Percentiles rank a stretch among this genome's conserved stretches.
Conservation (phyloP, 2,329 filamentous ascomycete species). For the Fusarium pseudonygamai region DNA sequence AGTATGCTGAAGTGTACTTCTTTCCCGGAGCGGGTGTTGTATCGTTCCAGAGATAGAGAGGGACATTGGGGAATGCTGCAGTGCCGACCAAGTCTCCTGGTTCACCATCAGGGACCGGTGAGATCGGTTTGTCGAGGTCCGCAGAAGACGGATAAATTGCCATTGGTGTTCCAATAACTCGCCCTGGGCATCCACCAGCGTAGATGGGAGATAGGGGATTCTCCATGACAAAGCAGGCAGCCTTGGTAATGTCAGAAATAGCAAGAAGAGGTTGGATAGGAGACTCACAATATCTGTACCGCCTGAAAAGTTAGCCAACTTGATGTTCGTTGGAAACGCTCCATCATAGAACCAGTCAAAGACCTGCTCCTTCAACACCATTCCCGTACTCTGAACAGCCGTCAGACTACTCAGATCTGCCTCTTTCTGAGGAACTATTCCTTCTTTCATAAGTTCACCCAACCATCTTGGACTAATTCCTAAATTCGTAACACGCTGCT, state of each 20-base stretch:
- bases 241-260: constrained; percentile 45
- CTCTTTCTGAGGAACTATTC: constrained; percentile 68
- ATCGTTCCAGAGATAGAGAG: constrained; percentile 72
- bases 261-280: background rate
- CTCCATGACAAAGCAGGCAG: constrained; percentile 68
- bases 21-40: constrained; percentile 57
- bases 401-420: constrained; percentile 70
- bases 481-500: constrained; percentile 75
- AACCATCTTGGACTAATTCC: constrained; percentile 83
- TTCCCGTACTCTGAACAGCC: constrained; percentile 77
- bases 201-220: constrained; percentile 76
- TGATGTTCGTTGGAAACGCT: constrained; percentile 73
- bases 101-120: constrained; percentile 63
- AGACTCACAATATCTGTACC: constrained; percentile 76
- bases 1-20: constrained; percentile 69
- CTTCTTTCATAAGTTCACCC: constrained; percentile 73
- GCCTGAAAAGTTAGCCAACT: constrained; percentile 78
- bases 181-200: constrained; percentile 63
- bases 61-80: constrained; percentile 78
- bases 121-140: constrained; percentile 58
- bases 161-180: constrained; percentile 59
- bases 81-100: constrained; percentile 80
- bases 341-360: constrained; percentile 83
- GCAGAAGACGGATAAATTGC: constrained; percentile 65
- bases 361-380: constrained; percentile 80